Conservation (phyloP, 192 early-diverging fungal genomes). For the Phycomyces nitens region DNA sequence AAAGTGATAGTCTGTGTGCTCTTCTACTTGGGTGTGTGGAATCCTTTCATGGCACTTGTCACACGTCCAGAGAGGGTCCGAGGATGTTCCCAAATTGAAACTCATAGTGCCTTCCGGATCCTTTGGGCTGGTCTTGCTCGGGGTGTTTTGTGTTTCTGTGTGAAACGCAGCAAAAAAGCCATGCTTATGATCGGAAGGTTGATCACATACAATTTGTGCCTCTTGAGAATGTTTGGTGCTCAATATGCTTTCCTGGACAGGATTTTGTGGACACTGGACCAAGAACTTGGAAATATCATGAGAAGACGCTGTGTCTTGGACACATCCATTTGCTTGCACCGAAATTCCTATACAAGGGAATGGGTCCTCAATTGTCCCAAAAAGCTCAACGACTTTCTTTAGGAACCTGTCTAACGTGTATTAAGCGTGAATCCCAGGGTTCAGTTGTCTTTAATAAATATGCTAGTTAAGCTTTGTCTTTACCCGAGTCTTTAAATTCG, state of each 20-base stretch:
- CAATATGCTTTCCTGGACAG: background rate
- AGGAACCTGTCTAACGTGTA: background rate
- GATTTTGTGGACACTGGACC: background rate
- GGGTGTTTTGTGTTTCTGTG: no score
- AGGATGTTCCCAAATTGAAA: no score
- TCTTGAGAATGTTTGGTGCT: no score
- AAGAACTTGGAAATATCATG: conserved; percentile 27
- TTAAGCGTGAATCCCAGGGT: background rate
- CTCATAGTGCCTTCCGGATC: no score
- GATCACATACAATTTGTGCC: no score
- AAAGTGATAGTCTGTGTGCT: conserved; percentile 58
- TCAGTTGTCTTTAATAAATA: background rate
- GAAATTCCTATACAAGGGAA: conserved; percentile 25
- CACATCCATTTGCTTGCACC: conserved; percentile 19
- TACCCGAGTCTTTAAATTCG: conserved; percentile 23
- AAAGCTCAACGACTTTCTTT: conserved; percentile 7
- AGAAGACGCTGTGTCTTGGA: conserved; percentile 6
- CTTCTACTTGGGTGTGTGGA: conserved; percentile 19
- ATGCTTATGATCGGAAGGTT: no score
- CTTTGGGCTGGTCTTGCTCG: no score
- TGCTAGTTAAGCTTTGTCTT: background rate
- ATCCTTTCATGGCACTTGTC: conserved; percentile 31
- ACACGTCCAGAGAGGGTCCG: conserved; percentile 11
- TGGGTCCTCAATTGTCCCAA: conserved; percentile 3
- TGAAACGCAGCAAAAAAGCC: no score